A percentile compares a stretch with the other conserved stretches of the same genome.
These are phyloP conservation scores for Colletotrichum sp. DNA, from an alignment of 2,329 filamentous ascomycete species.

Conservation along the genomic window DNA sequence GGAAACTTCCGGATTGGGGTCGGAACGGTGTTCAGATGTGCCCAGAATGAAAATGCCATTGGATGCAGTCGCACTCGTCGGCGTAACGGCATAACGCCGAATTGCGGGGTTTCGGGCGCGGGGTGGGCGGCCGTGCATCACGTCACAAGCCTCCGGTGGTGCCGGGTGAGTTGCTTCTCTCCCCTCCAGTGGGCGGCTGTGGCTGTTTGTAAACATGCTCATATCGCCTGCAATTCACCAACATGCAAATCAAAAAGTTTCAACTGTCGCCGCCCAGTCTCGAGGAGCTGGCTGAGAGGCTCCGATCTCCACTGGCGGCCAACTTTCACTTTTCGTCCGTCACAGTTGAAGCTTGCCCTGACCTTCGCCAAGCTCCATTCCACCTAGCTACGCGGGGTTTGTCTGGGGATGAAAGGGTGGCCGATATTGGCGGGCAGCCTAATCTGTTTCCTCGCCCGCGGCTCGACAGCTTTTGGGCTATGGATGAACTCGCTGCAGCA, in stretches of 20 bases:
- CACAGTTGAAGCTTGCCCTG: constrained; percentile 34
- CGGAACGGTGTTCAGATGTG: neutral
- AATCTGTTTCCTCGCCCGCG: constrained; percentile 42
- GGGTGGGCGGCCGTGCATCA: neutral
- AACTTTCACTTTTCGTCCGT: constrained; percentile 28
- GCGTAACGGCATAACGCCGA: neutral
- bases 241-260: constrained; percentile 22
- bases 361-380: constrained; percentile 41
- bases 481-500: constrained; percentile 31
- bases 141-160: neutral
- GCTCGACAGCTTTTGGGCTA: constrained; percentile 36
- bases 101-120: neutral
- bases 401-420: constrained; percentile 40
- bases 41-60: neutral
- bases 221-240: neutral
- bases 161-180: neutral
- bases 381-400: constrained; percentile 42
- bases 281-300: constrained; percentile 25
- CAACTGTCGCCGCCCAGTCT: constrained; percentile 29
- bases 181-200: neutral
- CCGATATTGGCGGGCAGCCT: constrained; percentile 48
- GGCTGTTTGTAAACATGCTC: neutral
- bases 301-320: constrained; percentile 22
- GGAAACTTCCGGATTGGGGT: neutral
- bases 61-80: neutral